Base-by-base conservation (phyloP, 73 alveolate genomes). In the Paramecium tetraurelia region DNA sequence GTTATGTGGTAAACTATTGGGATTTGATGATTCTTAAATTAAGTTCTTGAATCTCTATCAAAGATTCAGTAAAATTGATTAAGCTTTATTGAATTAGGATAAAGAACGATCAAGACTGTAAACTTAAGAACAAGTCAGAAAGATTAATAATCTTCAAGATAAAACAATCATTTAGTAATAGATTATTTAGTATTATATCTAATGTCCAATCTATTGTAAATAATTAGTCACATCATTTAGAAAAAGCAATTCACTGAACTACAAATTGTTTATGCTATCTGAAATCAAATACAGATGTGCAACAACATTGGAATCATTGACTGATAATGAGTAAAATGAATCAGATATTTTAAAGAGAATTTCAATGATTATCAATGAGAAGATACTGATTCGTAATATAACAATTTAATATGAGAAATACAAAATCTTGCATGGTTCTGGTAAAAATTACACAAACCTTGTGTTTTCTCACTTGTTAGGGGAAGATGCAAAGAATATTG, bases 221-320 rank as follows among this genome's bases (percentile, higher is more conserved):
- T 21, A 38, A 18, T 44, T 80, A 46, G 27, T 44, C 6, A 18
- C 48, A 1, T 48, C 70, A 44, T 80, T 80, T 63, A 44, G 75
- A 44, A 31, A 80, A 46, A 46, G 90, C 5, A 80, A 80, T 80
- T 43, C 70, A 43, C 38, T 24, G 16, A 80, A 80, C 27, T 80
- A 41, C 43, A 44, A 46, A 24, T 44, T 80, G 14, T 46, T 24
- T 80, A 41, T 43, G 72, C 21, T 80, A 16, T 80, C 90, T 24
- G 46, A 80, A 46, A 80, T 80, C 2, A 80, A 80, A 80, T 80
- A 80, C 46, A 80, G 90, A 46, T 80, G 90, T 48, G 75, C 90
- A 18, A 44, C 90, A 43, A 80, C 90, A 31, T 80, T 80, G 20
- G 90, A 80, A 24, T 80, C 90, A 41, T 48, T 80, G 22, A 80